Percentiles rank a stretch among this genome's conserved stretches.
These are phyloP conservation scores for Gracilaria vermiculophylla DNA, from an alignment of 23 red algal genomes.

Conservation along the genomic window DNA sequence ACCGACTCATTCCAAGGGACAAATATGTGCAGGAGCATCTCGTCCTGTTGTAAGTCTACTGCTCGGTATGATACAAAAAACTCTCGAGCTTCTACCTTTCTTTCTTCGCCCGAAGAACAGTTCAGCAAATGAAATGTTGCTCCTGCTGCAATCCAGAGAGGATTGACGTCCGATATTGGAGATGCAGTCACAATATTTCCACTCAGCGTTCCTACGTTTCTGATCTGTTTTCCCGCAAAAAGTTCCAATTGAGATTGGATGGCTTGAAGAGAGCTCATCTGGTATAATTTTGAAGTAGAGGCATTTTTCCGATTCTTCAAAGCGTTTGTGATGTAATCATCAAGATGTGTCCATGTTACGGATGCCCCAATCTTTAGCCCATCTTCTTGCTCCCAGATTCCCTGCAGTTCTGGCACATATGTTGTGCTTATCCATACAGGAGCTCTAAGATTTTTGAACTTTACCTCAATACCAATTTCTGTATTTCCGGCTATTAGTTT, in stretches of 20 bases:
- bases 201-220: conserved; percentile 73
- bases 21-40: conserved; percentile 55
- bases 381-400: background rate
- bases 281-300: background rate
- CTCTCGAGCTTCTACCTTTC: conserved; percentile 30
- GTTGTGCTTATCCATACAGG: conserved; percentile 27
- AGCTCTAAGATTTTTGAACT: conserved; percentile 35
- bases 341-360: conserved; percentile 53
- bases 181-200: conserved; percentile 91
- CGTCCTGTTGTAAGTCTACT: conserved; percentile 37
- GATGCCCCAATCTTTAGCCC: conserved; percentile 61
- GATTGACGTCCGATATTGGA: conserved; percentile 92
- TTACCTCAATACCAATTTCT: conserved; percentile 76
- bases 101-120: background rate
- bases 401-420: conserved; percentile 42
- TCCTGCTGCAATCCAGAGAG: conserved; percentile 65
- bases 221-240: conserved; percentile 84
- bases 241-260: conserved; percentile 60
- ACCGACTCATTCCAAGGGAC: conserved; percentile 68
- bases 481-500: conserved; percentile 71
- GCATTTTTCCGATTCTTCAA: background rate
- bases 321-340: conserved; percentile 12
- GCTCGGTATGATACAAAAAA: conserved; percentile 79
- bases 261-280: conserved; percentile 36
- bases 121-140: conserved; percentile 58